phyloP scores from a whole-genome alignment of 208 protist genomes.

The Trichomonas gallinae region DNA sequence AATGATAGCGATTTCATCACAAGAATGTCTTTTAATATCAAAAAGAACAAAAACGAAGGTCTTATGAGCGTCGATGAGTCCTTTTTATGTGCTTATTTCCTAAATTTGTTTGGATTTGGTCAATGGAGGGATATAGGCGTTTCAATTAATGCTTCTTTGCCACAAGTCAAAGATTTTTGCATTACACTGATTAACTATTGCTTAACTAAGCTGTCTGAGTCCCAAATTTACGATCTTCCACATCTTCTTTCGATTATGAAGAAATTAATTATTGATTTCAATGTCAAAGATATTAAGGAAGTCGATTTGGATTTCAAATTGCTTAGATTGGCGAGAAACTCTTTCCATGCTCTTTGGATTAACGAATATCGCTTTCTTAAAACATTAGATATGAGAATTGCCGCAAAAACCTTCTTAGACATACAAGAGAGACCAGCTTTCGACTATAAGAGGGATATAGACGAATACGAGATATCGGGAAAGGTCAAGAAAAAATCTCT shows the following conservation, averaged over 20 bases:
- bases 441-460: background rate
- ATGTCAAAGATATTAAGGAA: background rate
- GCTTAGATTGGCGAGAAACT: background rate
- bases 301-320: background rate
- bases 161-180: background rate
- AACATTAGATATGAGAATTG: background rate
- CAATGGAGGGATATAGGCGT: background rate
- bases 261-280: background rate
- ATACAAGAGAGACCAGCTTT: background rate
- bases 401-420: background rate
- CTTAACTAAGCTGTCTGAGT: background rate
- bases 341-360: background rate
- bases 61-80: background rate
- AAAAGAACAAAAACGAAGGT: background rate
- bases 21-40: background rate
- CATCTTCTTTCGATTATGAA: background rate
- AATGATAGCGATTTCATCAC: background rate
- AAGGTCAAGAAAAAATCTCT: background rate
- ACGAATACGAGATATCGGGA: background rate
- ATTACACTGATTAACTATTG: background rate
- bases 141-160: background rate
- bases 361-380: background rate
- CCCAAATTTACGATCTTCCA: background rate
- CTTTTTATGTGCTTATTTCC: background rate
- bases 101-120: background rate